Percentiles rank a stretch among this genome's conserved stretches.
phyloP scores from a whole-genome alignment of 2,329 filamentous ascomycete genomes.

The Exophiala sideris region DNA sequence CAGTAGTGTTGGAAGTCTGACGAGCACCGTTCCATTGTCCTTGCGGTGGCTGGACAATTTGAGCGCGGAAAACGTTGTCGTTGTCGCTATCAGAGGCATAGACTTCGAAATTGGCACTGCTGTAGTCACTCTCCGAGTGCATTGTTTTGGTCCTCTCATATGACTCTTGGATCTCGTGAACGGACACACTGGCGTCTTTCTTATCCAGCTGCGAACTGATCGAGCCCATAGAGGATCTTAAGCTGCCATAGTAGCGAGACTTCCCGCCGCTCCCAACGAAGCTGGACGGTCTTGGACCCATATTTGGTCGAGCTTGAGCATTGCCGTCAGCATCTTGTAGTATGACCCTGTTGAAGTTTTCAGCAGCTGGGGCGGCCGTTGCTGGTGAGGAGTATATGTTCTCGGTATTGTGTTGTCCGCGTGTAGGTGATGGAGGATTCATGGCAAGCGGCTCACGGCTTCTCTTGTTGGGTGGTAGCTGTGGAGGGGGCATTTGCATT shows the following conservation, averaged over 20 bases:
- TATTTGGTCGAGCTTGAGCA: constrained; percentile 28
- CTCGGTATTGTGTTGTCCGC: constrained; percentile 28
- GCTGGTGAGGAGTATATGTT: constrained; percentile 16
- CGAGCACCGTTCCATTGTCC: constrained; percentile 20
- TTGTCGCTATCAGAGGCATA: constrained; percentile 21
- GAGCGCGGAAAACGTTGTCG: constrained; percentile 14
- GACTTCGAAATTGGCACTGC: constrained; percentile 26
- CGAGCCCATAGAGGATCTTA: constrained; percentile 24
- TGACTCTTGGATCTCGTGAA: constrained; percentile 11
- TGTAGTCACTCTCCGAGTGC: constrained; percentile 25
- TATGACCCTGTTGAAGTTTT: not conserved
- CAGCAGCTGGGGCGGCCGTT: not conserved
- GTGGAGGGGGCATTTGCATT: constrained; percentile 12
- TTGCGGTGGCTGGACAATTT: constrained; percentile 24
- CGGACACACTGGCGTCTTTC: not conserved
- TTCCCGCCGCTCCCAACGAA: constrained; percentile 35
- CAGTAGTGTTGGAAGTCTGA: constrained; percentile 27
- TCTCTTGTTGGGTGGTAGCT: constrained; percentile 21
- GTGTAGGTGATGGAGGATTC: constrained; percentile 45
- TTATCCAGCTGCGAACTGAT: constrained; percentile 6
- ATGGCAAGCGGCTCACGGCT: constrained; percentile 42
- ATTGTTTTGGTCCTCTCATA: constrained; percentile 24
- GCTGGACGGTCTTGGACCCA: constrained; percentile 25
- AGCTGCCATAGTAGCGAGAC: constrained; percentile 39
- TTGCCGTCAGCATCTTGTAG: constrained; percentile 32